Evolutionary conservation across 805 yeast genomes (phyloP).

Genomic region (Cyberlindnera xishuangbannaensis): DNA sequence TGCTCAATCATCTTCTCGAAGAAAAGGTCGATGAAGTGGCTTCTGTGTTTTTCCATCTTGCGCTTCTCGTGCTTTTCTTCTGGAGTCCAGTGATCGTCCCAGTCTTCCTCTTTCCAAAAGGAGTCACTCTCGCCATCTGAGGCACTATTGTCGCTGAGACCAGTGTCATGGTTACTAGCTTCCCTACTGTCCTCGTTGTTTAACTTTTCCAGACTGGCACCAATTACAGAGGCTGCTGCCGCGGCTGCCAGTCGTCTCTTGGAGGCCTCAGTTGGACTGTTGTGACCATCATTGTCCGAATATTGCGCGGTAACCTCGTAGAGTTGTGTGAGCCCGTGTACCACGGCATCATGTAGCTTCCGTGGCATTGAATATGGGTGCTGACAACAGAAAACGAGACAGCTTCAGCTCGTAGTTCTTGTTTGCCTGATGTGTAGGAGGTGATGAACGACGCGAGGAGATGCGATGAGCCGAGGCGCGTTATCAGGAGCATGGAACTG

Average conservation of each 20-base stretch:
- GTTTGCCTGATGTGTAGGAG: too few relatives aligned
- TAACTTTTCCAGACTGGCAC: slow-evolving; percentile 38
- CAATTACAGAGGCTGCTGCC: slow-evolving; percentile 38
- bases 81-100: slow-evolving; percentile 8
- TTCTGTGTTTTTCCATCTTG: slow-evolving; percentile 17
- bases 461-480: too few relatives aligned
- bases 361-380: too few relatives aligned
- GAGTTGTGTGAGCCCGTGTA: slow-evolving; percentile 9
- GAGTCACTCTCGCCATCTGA: slow-evolving; percentile 24
- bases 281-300: slow-evolving; percentile 7
- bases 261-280: slow-evolving; percentile 16
- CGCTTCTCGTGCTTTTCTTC: slow-evolving; percentile 5
- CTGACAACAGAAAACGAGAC: too few relatives aligned
- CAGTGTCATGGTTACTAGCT: too few relatives aligned
- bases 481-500: too few relatives aligned
- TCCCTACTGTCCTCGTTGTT: too few relatives aligned
- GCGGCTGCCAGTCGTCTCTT: slow-evolving; percentile 30
- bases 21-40: slow-evolving; percentile 54
- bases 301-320: slow-evolving; percentile 10
- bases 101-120: slow-evolving; percentile 16
- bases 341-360: slow-evolving; percentile 8
- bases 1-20: slow-evolving; percentile 48
- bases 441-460: too few relatives aligned
- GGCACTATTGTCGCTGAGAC: slow-evolving; percentile 3
- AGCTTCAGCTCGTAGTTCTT: too few relatives aligned